Conservation (phyloP, 2,329 filamentous ascomycete species). For the Capronia coronata region DNA sequence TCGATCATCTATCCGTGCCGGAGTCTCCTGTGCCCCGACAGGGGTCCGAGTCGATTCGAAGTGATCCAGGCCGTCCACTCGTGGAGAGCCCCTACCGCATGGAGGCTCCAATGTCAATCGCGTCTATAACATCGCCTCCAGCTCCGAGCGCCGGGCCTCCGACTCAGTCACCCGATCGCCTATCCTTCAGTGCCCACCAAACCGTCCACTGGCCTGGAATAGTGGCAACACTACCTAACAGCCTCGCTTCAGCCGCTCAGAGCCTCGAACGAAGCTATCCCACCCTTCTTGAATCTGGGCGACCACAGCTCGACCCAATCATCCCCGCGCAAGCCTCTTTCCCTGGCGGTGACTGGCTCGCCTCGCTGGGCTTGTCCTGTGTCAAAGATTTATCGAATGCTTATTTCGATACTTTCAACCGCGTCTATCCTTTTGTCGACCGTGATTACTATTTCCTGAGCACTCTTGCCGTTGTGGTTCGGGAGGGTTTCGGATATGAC, state of each 20-base stretch:
- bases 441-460: slow-evolving; percentile 47
- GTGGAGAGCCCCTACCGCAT: slow-evolving; percentile 30
- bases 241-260: slow-evolving; percentile 36
- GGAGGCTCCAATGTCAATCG: slow-evolving; percentile 31
- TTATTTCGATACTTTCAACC: slow-evolving; percentile 51
- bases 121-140: slow-evolving; percentile 31
- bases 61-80: slow-evolving; percentile 11
- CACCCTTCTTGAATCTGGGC: slow-evolving; percentile 44
- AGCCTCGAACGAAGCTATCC: slow-evolving; percentile 45
- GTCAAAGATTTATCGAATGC: slow-evolving; percentile 49
- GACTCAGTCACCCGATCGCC: background rate
- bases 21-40: slow-evolving; percentile 30
- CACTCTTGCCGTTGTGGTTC: slow-evolving; percentile 35
- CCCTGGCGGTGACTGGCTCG: slow-evolving; percentile 37
- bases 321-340: slow-evolving; percentile 9
- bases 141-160: slow-evolving; percentile 34
- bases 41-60: slow-evolving; percentile 11
- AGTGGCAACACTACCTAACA: slow-evolving; percentile 39
- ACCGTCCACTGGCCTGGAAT: slow-evolving; percentile 47
- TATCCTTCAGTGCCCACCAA: slow-evolving; percentile 47
- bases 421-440: slow-evolving; percentile 48
- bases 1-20: slow-evolving; percentile 43
- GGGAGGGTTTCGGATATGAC: slow-evolving; percentile 36
- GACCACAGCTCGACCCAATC: slow-evolving; percentile 38
- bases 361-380: slow-evolving; percentile 43